phyloP scores from a whole-genome alignment of 345 rosid species.

The Eucalyptus erythrocorys region DNA sequence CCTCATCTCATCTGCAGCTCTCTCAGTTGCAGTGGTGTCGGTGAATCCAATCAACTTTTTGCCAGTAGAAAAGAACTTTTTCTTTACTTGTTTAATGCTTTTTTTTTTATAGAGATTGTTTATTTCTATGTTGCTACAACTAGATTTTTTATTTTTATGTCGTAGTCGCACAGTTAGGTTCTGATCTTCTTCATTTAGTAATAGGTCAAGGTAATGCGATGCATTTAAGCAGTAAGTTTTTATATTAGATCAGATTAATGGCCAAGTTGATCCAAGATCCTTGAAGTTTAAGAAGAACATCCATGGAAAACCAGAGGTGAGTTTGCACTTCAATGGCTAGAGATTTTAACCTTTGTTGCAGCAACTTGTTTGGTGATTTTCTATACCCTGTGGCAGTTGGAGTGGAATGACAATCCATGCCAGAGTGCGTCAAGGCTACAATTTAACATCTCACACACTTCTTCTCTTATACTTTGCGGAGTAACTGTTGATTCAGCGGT shows the following conservation, averaged over 20 bases:
- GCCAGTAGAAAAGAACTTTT: not conserved
- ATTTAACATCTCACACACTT: slow-evolving; percentile 82
- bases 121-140: not conserved
- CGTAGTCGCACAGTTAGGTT: not conserved
- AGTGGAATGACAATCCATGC: slow-evolving; percentile 31
- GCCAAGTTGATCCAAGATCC: slow-evolving; percentile 37
- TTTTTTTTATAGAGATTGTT: not conserved
- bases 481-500: slow-evolving; percentile 55
- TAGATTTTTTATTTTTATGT: not conserved
- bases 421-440: slow-evolving; percentile 29
- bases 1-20: not conserved
- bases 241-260: slow-evolving; percentile 46
- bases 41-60: not conserved
- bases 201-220: not conserved
- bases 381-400: slow-evolving; percentile 29
- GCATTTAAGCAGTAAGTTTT: not conserved
- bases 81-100: not conserved
- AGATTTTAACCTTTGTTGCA: not conserved
- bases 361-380: not conserved
- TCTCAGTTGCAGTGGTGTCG: not conserved
- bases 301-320: slow-evolving; percentile 96
- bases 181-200: not conserved
- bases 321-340: not conserved
- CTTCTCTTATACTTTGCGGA: slow-evolving; percentile 79
- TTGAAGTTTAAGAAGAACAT: slow-evolving; percentile 64